Evolutionary conservation across 2,329 filamentous ascomycete species (phyloP).

Genomic region (Fusarium anthophilum): DNA sequence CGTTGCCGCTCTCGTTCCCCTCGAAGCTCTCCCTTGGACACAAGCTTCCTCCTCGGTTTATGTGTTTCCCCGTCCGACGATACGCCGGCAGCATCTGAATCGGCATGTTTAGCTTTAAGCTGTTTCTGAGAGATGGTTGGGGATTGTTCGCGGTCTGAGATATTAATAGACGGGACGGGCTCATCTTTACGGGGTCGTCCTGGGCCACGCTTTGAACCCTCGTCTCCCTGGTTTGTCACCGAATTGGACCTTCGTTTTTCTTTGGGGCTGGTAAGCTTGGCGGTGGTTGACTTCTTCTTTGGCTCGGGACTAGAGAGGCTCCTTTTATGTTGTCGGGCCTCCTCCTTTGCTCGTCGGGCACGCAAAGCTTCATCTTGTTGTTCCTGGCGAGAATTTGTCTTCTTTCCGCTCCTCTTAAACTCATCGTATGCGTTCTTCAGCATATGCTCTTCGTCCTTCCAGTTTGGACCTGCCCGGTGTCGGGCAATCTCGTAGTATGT

Average conservation of each 20-base stretch:
- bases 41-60: constrained; percentile 70
- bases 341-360: constrained; percentile 55
- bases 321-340: constrained; percentile 55
- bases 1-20: constrained; percentile 68
- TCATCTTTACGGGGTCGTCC: constrained; percentile 67
- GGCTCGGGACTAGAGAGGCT: constrained; percentile 60
- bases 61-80: constrained; percentile 66
- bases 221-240: constrained; percentile 55
- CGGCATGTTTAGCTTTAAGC: constrained; percentile 61
- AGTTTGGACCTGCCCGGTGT: constrained; percentile 83
- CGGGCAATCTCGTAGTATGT: constrained; percentile 90
- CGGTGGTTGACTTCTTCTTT: constrained; percentile 53
- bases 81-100: constrained; percentile 61
- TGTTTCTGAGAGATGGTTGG: constrained; percentile 59
- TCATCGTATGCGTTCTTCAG: constrained; percentile 80
- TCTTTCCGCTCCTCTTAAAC: constrained; percentile 65
- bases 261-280: constrained; percentile 55
- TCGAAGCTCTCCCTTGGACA: constrained; percentile 70
- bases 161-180: constrained; percentile 55
- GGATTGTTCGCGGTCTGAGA: constrained; percentile 64
- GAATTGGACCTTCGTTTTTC: constrained; percentile 60
- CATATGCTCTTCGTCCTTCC: constrained; percentile 87
- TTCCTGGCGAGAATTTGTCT: constrained; percentile 60
- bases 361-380: constrained; percentile 58
- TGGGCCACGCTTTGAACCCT: constrained; percentile 61